These are phyloP conservation scores for Salix arbutifolia DNA, from an alignment of 345 rosid genomes.

Conservation along the genomic window DNA sequence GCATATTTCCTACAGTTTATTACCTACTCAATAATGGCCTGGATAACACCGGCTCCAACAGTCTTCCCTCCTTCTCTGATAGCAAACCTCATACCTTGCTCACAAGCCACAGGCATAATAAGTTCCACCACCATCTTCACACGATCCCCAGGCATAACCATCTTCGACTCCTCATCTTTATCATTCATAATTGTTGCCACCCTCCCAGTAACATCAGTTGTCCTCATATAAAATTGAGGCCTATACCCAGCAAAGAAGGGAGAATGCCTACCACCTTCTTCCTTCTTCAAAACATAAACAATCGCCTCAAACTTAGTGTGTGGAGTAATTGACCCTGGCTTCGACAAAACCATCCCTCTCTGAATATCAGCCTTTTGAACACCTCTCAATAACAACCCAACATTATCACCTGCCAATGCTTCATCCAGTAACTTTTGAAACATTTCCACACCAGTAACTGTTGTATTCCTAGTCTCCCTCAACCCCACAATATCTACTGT, in stretches of 20 bases:
- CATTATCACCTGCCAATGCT: conserved; percentile 89
- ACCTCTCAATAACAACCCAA: conserved; percentile 86
- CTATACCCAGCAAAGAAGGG: conserved; percentile 83
- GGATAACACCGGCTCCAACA: conserved; percentile 93
- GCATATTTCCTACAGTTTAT: neutral
- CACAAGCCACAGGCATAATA: conserved; percentile 86
- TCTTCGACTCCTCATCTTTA: conserved; percentile 88
- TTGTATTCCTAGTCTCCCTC: conserved; percentile 63
- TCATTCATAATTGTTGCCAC: conserved; percentile 77
- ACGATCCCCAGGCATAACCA: conserved; percentile 98
- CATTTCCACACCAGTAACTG: conserved; percentile 84
- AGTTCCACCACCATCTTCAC: conserved; percentile 92
- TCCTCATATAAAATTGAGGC: conserved; percentile 96
- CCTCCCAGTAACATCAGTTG: conserved; percentile 87
- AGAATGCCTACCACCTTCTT: conserved; percentile 94
- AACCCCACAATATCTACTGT: conserved; percentile 81
- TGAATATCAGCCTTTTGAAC: conserved; percentile 79
- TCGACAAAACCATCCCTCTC: conserved; percentile 95
- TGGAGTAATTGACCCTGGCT: conserved; percentile 75
- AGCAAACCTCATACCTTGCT: conserved; percentile 96
- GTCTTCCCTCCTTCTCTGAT: conserved; percentile 96
- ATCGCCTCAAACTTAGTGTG: conserved; percentile 70
- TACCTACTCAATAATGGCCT: conserved; percentile 50
- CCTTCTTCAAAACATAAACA: conserved; percentile 94
- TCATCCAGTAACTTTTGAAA: conserved; percentile 88